Evolutionary conservation across 1,139 yeast species (phyloP).

Genomic region (Taphrina confusa): DNA sequence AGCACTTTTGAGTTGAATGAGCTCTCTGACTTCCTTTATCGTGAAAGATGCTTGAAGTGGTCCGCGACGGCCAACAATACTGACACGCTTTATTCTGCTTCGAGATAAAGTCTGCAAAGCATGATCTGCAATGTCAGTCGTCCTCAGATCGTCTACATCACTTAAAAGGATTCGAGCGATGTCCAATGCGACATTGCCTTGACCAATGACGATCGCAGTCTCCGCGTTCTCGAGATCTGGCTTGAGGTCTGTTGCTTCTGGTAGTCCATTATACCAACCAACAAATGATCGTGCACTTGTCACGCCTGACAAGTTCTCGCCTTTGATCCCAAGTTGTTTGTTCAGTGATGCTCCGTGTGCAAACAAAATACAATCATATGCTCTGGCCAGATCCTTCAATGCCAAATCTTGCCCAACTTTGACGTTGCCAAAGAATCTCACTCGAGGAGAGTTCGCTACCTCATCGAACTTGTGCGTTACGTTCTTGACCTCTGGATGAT

Average conservation of each 20-base stretch:
- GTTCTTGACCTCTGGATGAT: constrained; percentile 95
- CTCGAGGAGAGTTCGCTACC: constrained; percentile 53
- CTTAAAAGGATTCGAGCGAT: constrained; percentile 76
- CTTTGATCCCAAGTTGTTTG: constrained; percentile 59
- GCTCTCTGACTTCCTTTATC: constrained; percentile 85
- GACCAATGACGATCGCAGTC: constrained; percentile 82
- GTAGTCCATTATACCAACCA: constrained; percentile 95
- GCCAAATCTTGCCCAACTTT: constrained; percentile 56
- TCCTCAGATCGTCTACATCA: constrained; percentile 52
- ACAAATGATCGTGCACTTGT: constrained; percentile 85
- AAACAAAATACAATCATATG: constrained; percentile 71
- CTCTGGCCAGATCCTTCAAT: constrained; percentile 54
- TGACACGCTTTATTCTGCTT: constrained; percentile 62
- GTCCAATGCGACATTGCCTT: constrained; percentile 97
- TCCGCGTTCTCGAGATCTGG: constrained; percentile 63
- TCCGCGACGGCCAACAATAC: constrained; percentile 84
- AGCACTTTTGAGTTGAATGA: constrained; percentile 63
- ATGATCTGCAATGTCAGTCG: constrained; percentile 70
- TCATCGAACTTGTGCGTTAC: constrained; percentile 67
- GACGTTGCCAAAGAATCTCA: constrained; percentile 78
- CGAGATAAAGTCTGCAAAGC: constrained; percentile 59
- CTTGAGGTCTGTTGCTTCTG: constrained; percentile 54
- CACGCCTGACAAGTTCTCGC: constrained; percentile 63
- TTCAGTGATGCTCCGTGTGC: constrained; percentile 83
- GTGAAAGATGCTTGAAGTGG: constrained; percentile 75